Evolutionary conservation across 305 asterid species (phyloP).

Genomic region (Rubia balearica): DNA sequence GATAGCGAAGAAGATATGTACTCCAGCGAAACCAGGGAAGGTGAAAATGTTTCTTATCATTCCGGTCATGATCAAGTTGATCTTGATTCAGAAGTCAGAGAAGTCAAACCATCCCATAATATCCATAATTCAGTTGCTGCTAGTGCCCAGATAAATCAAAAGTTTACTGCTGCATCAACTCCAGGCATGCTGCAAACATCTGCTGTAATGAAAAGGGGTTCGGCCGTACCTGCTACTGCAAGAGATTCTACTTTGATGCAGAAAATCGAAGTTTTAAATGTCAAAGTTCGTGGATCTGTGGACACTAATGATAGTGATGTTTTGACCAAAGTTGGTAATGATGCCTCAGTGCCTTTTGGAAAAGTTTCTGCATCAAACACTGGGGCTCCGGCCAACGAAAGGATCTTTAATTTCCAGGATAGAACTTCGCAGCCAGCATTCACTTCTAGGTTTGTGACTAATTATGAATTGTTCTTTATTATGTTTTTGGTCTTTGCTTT

Average conservation of each 20-base stretch:
- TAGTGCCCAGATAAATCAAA: conserved; percentile 35
- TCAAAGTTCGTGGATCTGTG: conserved; percentile 59
- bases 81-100: conserved; percentile 31
- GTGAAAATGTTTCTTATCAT: conserved; percentile 30
- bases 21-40: conserved; percentile 30
- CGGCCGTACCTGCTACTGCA: conserved; percentile 31
- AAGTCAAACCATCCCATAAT: conserved; percentile 38
- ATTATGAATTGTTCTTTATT: conserved; percentile 2
- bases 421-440: conserved; percentile 37
- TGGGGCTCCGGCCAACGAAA: conserved; percentile 29
- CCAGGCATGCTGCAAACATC: conserved; percentile 32
- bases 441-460: conserved; percentile 48
- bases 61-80: conserved; percentile 30
- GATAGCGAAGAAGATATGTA: conserved; percentile 43
- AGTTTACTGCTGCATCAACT: conserved; percentile 32
- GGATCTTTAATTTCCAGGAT: conserved; percentile 32
- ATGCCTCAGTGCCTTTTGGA: conserved; percentile 25
- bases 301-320: conserved; percentile 27
- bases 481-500: neutral
- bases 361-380: conserved; percentile 26
- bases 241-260: conserved; percentile 61
- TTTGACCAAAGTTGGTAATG: conserved; percentile 31
- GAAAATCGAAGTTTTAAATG: conserved; percentile 80
- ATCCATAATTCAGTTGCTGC: conserved; percentile 28
- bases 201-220: conserved; percentile 32